Evolutionary conservation across 441 rosid species (phyloP).

Genomic region (Kokia cookei): DNA sequence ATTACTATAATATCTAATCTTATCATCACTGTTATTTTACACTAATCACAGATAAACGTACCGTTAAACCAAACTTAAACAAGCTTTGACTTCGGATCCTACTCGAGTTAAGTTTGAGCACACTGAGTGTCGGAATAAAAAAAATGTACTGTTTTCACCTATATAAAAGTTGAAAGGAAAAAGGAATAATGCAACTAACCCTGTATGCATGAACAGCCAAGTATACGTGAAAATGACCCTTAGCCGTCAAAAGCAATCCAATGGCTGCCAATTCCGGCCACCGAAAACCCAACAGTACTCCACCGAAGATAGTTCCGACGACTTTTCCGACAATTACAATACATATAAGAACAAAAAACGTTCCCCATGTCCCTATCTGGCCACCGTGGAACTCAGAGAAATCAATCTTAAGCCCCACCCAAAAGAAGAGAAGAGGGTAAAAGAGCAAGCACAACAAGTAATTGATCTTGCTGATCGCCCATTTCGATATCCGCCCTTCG

Average conservation of each 20-base stretch:
- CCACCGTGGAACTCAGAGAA: conserved; percentile 32
- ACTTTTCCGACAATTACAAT: conserved; percentile 56
- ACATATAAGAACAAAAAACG: conserved; percentile 33
- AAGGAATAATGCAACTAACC: conserved; percentile 22
- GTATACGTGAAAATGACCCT: conserved; percentile 85
- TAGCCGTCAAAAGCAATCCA: conserved; percentile 71
- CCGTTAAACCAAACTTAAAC: no score
- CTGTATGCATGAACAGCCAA: conserved; percentile 39
- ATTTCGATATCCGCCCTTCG: conserved; percentile 83
- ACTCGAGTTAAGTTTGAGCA: no score
- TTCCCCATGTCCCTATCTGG: conserved; percentile 40
- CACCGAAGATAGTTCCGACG: conserved; percentile 52
- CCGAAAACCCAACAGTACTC: conserved; percentile 60
- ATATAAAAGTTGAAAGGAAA: conserved; percentile 15
- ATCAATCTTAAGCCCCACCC: conserved; percentile 69
- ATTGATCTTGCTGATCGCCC: conserved; percentile 84
- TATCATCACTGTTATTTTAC: no score
- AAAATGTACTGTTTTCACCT: no score
- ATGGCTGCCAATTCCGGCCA: conserved; percentile 77
- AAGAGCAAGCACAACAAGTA: conserved; percentile 59
- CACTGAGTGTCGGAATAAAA: no score
- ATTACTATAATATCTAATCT: no score
- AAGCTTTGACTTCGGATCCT: no score
- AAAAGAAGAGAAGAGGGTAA: conserved; percentile 82
- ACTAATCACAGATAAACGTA: no score